A percentile compares a stretch with the other conserved stretches of the same genome.
Conservation (phyloP, 768 basidiomycete species). For the Mrakia hoshinonis region DNA sequence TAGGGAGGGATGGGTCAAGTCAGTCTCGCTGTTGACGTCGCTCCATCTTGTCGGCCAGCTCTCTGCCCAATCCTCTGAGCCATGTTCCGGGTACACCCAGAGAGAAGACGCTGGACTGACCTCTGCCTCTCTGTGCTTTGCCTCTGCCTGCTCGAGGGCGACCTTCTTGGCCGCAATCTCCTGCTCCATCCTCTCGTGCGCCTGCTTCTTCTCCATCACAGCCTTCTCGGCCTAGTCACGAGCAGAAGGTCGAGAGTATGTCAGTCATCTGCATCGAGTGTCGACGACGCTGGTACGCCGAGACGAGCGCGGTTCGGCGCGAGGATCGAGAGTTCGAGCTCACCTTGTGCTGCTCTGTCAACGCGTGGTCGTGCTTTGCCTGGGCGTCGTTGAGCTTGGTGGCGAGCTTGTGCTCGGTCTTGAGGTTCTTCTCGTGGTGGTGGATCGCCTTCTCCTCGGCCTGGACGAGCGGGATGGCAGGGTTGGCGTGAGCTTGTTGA, state of each 20-base stretch:
- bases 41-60: too few species aligned
- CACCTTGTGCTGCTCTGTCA: constrained; percentile 32
- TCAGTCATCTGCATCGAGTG: too few species aligned
- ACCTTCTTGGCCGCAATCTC: constrained; percentile 34
- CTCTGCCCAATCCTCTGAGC: neutral
- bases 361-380: constrained; percentile 49
- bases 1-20: neutral
- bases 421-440: constrained; percentile 47
- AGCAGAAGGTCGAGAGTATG: too few species aligned
- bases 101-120: constrained; percentile 1
- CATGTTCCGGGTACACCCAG: too few species aligned
- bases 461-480: constrained; percentile 37
- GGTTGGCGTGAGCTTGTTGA: constrained; percentile 20
- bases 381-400: constrained; percentile 50
- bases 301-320: too few species aligned
- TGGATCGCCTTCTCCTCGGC: constrained; percentile 48
- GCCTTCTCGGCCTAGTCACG: constrained; percentile 21
- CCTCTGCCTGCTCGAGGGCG: constrained; percentile 30
- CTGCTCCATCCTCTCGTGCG: constrained; percentile 32
- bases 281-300: too few species aligned
- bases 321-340: too few species aligned
- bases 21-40: too few species aligned
- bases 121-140: constrained; percentile 16
- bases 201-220: constrained; percentile 14
- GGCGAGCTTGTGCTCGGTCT: constrained; percentile 50